Evolutionary conservation across 768 basidiomycete species (phyloP), one percentile per base, ranked within the genome.

Genomic region (Mycena belliarum): DNA sequence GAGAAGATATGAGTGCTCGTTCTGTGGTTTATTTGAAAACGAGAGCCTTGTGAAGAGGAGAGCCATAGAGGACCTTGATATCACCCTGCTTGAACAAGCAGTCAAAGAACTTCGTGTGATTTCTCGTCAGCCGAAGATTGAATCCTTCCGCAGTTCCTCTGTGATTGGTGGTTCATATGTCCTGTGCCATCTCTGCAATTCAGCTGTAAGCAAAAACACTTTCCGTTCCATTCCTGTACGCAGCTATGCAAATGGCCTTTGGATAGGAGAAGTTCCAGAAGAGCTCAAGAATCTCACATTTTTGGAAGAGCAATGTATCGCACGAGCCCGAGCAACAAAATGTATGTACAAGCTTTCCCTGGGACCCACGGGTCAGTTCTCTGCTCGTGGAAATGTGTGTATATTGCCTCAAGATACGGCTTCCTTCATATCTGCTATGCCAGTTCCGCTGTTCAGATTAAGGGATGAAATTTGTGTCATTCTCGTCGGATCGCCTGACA

Each of bases 181-280:
- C 26, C 40, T 55, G 2, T 55, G 54, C 21, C 56, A 46, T 20
- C 40, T 59, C 5, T 62, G 60, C 46, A 42, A 55, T 49, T 49
- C 15, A 18, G 42, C 46, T 58, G 57, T 62, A 9, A 55, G 20
- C 9, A 42, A 52, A 38, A 40, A 52, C 8, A 15, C 20, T 6
- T 65, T 65, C 29, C 8, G 26, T 32, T 26, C 29, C 5, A 55
- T 57, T 51, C 65, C 65, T 53, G 20, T 65, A 8, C 64, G 61
- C 23, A 63, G 60, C 35, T 66, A 66, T 63, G 66, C 64, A 7
- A 65, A 67, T 46, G 64, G 64, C 16, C 37, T 63, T 24, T 67
- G 66, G 66, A 64, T 58, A 9, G 66, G 66, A 1, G 14, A 23
- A 9, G 14, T 59, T 24, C 66, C 66, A 8, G 38, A 29, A 7